Base-by-base conservation (phyloP, 345 rosid genomes). In the Viola odorata region DNA sequence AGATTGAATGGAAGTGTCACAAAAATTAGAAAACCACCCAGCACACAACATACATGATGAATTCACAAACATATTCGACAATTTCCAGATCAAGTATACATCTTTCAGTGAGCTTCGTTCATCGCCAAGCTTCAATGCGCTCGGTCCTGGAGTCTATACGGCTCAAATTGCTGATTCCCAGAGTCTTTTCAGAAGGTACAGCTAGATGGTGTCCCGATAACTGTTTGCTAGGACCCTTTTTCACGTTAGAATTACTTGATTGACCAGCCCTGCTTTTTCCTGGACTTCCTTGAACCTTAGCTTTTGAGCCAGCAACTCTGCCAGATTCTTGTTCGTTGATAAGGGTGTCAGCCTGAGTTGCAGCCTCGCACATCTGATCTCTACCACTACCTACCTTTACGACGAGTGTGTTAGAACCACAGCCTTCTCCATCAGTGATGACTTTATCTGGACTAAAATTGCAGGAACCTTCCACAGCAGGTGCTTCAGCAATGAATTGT, bases 141-240 rank as follows among this genome's bases (percentile, higher is more conserved):
- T 85, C 94, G 11, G 53, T 76, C 79, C 89, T 81, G 0, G 85
- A 77, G 66, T 82, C 82, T 58, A 86, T 67, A 47, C 80, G 66
- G 80, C 92, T 81, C 70, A 85, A 68, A 70, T 78, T 80, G 68
- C 82, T 65, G 52, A 84, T 71, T 50, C 73, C 86, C 50, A 66
- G 76, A 4, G 76, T 64, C 74, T 68, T 77, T 17, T 78, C 76
- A 62, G 60, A 62, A 40, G 79, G 61, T 47, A 67, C 63, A 3
- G 71, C 41, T 42, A 69, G 57, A 15, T 53, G 73, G 72, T 72
- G 75, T 53, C 60, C 63, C 48, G 81, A 67, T 58, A 64, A 65
- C 62, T 63, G 79, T 59, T 68, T 68, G 51, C 71, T 56, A 11
- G 65, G 67, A 14, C 65, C 70, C 62, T 73, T 75, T 55, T 64